These are phyloP conservation scores for Gracilaria domingensis DNA, from an alignment of 23 red algal genomes.

Conservation along the genomic window DNA sequence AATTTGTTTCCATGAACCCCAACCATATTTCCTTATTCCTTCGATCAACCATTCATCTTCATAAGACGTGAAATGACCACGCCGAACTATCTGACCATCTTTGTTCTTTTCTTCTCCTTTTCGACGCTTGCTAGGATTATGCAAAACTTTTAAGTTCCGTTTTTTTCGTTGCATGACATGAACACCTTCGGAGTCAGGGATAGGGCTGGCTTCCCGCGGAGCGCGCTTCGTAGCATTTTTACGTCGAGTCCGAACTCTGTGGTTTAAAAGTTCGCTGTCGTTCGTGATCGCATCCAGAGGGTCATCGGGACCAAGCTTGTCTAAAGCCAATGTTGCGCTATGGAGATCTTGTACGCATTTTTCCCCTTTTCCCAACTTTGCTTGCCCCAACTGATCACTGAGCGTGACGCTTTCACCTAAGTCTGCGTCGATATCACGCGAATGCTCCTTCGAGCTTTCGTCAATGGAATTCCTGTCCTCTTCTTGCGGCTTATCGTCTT, in stretches of 20 bases:
- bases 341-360: constrained; percentile 1
- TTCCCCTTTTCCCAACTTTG: background rate
- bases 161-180: constrained; percentile 8
- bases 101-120: background rate
- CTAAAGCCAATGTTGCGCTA: background rate
- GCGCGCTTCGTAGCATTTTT: background rate
- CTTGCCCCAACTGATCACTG: constrained; percentile 13
- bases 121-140: background rate
- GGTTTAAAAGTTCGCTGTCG: background rate
- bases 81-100: constrained; percentile 10
- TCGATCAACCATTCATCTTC: constrained; percentile 48
- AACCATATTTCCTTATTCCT: constrained; percentile 56
- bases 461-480: background rate
- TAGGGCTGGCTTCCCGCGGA: constrained; percentile 56
- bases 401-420: constrained; percentile 6
- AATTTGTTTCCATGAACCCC: constrained; percentile 60
- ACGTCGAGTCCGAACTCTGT: background rate
- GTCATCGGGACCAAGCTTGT: constrained; percentile 5
- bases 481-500: background rate
- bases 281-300: background rate
- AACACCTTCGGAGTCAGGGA: constrained; percentile 49
- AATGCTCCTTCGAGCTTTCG: background rate
- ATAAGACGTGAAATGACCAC: constrained; percentile 35
- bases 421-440: background rate
- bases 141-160: background rate